These are phyloP conservation scores for Saccharomyces hybrid DNA, from an alignment of 1,139 yeast species.

Conservation along the genomic window DNA sequence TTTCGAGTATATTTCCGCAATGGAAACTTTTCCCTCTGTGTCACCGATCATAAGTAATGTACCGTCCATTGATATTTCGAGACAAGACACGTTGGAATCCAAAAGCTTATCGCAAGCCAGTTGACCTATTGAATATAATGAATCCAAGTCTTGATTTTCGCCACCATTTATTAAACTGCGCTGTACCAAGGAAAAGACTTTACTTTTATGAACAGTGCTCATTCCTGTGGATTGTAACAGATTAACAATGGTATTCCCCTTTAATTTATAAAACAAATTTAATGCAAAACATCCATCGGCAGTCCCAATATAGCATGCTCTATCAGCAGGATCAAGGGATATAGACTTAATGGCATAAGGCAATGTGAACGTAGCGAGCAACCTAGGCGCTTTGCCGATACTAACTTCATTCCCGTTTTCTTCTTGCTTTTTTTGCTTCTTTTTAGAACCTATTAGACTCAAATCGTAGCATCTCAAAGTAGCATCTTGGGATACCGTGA, in stretches of 20 bases:
- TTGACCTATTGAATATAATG: slow-evolving; percentile 25
- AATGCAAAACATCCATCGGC: slow-evolving; percentile 42
- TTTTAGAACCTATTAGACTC: slow-evolving; percentile 9
- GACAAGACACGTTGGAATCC: slow-evolving; percentile 38
- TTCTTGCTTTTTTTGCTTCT: slow-evolving; percentile 12
- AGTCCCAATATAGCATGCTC: slow-evolving; percentile 67
- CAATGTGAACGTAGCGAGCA: slow-evolving; percentile 65
- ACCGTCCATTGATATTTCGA: slow-evolving; percentile 69
- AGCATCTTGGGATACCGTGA: slow-evolving; percentile 66
- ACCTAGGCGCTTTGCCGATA: slow-evolving; percentile 20
- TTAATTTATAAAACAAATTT: slow-evolving; percentile 21
- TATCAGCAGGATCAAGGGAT: slow-evolving; percentile 73
- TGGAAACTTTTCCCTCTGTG: slow-evolving; percentile 53
- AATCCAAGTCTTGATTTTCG: slow-evolving; percentile 7
- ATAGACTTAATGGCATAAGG: slow-evolving; percentile 51
- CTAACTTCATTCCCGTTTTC: background rate
- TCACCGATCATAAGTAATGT: slow-evolving; percentile 71
- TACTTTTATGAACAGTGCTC: slow-evolving; percentile 10
- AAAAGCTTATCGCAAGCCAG: slow-evolving; percentile 18
- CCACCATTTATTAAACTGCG: slow-evolving; percentile 1
- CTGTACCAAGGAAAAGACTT: slow-evolving; percentile 24
- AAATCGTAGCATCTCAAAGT: slow-evolving; percentile 65
- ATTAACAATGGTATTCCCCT: slow-evolving; percentile 15
- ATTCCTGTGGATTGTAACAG: slow-evolving; percentile 18
- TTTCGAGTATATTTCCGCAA: slow-evolving; percentile 67